Base-by-base conservation (phyloP, 2,329 filamentous ascomycete genomes). In the Orbilia quercus region DNA sequence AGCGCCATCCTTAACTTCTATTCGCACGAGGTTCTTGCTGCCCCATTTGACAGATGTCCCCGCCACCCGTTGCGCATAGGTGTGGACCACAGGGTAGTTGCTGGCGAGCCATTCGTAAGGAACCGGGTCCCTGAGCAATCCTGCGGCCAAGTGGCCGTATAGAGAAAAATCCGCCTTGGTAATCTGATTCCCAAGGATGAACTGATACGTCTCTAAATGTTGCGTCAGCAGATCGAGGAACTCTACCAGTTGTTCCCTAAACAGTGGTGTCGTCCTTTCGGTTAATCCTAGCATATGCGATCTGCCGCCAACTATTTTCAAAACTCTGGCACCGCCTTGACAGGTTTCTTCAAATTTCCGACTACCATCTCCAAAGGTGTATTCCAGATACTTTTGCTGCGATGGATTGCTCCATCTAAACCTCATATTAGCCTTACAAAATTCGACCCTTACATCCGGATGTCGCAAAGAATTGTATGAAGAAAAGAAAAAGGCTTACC, bases 191-290 rank as follows among this genome's bases (percentile, higher is more conserved):
- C 69, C 69, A 5, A 73, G 47, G 14, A 73, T 7, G 31, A 66
- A 73, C 18, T 73, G 69, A 42, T 66, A 73, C 1, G 36, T 65
- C 9, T 73, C 69, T n/a, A 73, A 40, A 23, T 73, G 60, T 16
- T 50, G 23, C 11, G 69, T 73, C 12, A 73, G 28, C 11, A 73
- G 47, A 12, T 55, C 60, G 14, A 73, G 31, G 25, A 73, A 62
- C 5, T 31, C 7, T 14, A 16, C 1, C 7, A 73, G 22, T 42
- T 73, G 69, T 16, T 73, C 55, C 6, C 44, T 22, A 31, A 65
- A 66, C 7, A 45, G 36, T 11, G 47, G 18, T 2, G n/a, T 7
- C 2, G 69, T 73, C 28, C 48, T 60, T 16, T 62, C 53, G 1
- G 69, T 73, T 16, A 73, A 31, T 11, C 69, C 69, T 1, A 73